Conservation (phyloP, 257 asterid genomes). For the Nicotiana tabacum region DNA sequence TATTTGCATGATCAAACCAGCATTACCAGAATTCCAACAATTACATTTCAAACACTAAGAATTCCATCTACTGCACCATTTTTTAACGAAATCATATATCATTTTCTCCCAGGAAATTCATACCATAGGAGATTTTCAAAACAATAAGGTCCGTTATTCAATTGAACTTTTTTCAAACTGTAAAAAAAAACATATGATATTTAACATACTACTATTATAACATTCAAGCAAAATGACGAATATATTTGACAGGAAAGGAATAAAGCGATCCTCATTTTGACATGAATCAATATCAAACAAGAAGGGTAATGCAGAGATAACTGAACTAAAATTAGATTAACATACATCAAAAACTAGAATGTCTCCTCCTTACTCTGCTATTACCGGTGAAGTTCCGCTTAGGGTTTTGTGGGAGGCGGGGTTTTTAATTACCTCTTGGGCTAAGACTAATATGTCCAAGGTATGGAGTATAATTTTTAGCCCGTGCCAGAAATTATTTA, state of each 20-base stretch:
- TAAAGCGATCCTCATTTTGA: neutral
- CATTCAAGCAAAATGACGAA: neutral
- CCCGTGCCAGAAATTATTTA: too few relatives aligned
- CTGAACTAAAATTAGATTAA: neutral
- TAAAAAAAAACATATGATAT: neutral
- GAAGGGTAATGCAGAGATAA: neutral
- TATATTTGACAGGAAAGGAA: neutral
- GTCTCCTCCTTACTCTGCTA: neutral
- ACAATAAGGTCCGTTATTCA: too few relatives aligned
- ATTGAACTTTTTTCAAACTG: too few relatives aligned
- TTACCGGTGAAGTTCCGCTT: neutral
- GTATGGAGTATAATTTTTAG: too few relatives aligned
- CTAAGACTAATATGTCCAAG: neutral
- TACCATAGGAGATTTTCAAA: too few relatives aligned
- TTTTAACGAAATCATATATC: too few relatives aligned
- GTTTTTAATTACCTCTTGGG: neutral
- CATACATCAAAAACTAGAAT: too few relatives aligned
- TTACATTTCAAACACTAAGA: neutral
- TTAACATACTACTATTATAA: neutral
- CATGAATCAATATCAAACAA: neutral
- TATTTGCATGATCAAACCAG: neutral
- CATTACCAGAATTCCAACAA: neutral
- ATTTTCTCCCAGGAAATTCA: too few relatives aligned
- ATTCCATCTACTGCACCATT: too few relatives aligned
- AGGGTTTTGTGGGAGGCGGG: neutral